phyloP scores from a whole-genome alignment of 2,329 filamentous ascomycete species.

The Penicillium fuscoglaucum region DNA sequence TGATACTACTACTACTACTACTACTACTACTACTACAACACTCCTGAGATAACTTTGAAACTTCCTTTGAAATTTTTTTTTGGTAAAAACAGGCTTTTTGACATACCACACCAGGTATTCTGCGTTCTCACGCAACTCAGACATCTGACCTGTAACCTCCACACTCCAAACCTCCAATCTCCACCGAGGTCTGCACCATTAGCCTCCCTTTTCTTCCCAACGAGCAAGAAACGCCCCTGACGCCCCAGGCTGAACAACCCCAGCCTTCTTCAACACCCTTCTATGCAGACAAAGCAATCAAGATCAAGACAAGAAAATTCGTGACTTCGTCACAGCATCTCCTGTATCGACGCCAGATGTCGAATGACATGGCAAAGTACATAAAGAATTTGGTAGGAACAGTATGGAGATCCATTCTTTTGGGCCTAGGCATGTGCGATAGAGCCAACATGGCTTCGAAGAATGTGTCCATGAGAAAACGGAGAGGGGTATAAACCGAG shows the following conservation, averaged over 20 bases:
- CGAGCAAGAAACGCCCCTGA: neutral
- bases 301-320: constrained; percentile 27
- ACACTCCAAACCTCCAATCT: neutral
- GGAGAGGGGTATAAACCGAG: constrained; percentile 18
- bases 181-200: neutral
- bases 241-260: neutral
- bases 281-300: constrained; percentile 14
- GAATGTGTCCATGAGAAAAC: constrained; percentile 18
- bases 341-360: constrained; percentile 15
- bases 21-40: neutral
- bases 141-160: neutral
- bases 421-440: neutral
- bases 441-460: constrained; percentile 5
- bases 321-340: constrained; percentile 24
- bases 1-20: neutral
- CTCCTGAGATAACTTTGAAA: constrained; percentile 11
- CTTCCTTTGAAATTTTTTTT: constrained; percentile 30
- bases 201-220: neutral
- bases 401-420: neutral
- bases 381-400: constrained; percentile 4
- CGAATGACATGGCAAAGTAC: constrained; percentile 13
- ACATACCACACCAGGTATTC: constrained; percentile 13
- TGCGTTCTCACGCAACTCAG: constrained; percentile 3
- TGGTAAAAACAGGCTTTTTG: constrained; percentile 28
- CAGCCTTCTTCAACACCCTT: constrained; percentile 11